Evolutionary conservation across 768 basidiomycete genomes (phyloP).

Genomic region (Lactarius vividus): DNA sequence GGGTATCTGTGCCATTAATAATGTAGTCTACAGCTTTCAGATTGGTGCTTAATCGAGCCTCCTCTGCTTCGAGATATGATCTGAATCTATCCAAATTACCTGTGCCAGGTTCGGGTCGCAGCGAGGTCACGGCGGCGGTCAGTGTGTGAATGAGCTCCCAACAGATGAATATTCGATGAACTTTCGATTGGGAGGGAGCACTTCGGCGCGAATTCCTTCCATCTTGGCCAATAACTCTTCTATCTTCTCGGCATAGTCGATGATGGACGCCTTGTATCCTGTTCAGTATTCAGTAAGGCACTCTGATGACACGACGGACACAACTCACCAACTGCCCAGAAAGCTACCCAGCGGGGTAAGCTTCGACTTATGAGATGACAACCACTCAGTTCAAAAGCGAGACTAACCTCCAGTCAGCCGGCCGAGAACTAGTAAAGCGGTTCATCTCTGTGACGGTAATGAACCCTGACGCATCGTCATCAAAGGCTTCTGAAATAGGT

Average conservation of each 20-base stretch:
- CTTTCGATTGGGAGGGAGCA: conserved; percentile 15
- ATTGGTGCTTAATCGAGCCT: conserved; percentile 30
- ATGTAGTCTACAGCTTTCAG: conserved; percentile 31
- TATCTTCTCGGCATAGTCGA: conserved; percentile 22
- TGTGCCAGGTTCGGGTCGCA: background rate
- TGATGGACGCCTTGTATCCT: conserved; percentile 23
- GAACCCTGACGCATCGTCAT: conserved; percentile 37
- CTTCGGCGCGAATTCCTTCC: conserved; percentile 13
- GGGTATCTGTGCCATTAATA: conserved; percentile 34
- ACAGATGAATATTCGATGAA: background rate
- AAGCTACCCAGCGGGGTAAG: conserved; percentile 35
- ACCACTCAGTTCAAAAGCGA: background rate
- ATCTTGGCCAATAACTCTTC: conserved; percentile 19
- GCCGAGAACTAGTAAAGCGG: conserved; percentile 31
- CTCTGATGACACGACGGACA: background rate
- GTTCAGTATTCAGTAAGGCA: background rate
- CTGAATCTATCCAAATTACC: conserved; percentile 26
- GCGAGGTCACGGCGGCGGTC: background rate
- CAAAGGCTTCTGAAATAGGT: conserved; percentile 35
- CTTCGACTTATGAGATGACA: conserved; percentile 14
- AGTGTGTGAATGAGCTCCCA: conserved; percentile 12
- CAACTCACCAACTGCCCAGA: conserved; percentile 32
- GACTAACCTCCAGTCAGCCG: conserved; percentile 32
- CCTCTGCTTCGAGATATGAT: conserved; percentile 30
- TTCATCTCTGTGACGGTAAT: conserved; percentile 37